Base-by-base conservation (phyloP, 441 rosid species). In the Gossypium trilobum region DNA sequence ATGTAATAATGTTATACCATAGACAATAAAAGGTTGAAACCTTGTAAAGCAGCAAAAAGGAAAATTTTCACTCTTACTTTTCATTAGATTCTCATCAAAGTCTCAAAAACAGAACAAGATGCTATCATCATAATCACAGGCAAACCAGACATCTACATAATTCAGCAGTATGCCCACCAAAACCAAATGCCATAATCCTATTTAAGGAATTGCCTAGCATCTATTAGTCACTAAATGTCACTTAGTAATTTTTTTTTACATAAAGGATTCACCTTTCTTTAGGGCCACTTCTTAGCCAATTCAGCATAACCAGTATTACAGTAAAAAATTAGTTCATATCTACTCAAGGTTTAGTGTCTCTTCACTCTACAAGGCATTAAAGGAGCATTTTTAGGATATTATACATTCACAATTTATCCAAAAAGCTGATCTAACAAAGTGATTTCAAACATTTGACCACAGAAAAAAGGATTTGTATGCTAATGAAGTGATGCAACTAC, bases 361-460 rank as follows among this genome's bases (percentile, higher is more conserved):
- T 70, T 70, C 31, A 56, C 48, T 36, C 73, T 33, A 10, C 7
- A 68, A 31, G 62, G 51, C 44, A 69, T 54, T 54, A 31, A 13
- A 20, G 51, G 72, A 69, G 61, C 73, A 54, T 27, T 55, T 36
- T 23, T 3, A 19, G 17, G 71, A n/a, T 4, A 52, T 69, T 29
- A 50, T 10, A 29, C 14, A 6, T 48, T 42, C 31, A 39, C 9
- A 1, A 29, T 20, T 27, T 13, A 51, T 52, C 17, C 17, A 16
- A 54, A 29, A 54, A 17, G 61, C 31, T 69, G 50, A 20, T 13
- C 27, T 51, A 69, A 55, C 20, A 54, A 55, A 16, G 60, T 31
- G 48, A 27, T 68, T 29, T 9, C 20, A 39, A 68, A 42, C 52
- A 64, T 42, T 29, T 29, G 19, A 52, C 10, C 51, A 70, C 22